phyloP scores from a whole-genome alignment of 371 early-diverging fungal species.

The Zopfochytrium polystomum region DNA sequence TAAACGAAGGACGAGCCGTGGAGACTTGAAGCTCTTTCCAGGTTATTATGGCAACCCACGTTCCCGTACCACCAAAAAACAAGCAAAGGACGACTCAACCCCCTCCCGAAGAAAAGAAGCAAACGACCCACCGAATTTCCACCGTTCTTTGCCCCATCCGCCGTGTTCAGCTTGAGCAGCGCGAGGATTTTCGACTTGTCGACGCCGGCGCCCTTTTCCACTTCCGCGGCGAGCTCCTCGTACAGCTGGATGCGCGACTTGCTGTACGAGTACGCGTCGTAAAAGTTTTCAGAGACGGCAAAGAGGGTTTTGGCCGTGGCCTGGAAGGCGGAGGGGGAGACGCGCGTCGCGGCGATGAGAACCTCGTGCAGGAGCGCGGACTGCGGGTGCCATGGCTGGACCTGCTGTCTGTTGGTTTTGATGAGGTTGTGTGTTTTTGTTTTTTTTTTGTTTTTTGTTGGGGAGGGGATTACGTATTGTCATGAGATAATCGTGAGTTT shows the following conservation, averaged over 20 bases:
- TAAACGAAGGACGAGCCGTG: too few species aligned
- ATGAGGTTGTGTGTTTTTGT: too few species aligned
- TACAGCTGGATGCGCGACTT: conserved; percentile 51
- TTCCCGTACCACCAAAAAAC: too few species aligned
- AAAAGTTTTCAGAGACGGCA: conserved; percentile 59
- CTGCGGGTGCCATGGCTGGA: conserved; percentile 82
- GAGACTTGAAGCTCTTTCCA: too few species aligned
- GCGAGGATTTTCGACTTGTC: neutral
- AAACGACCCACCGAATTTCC: too few species aligned
- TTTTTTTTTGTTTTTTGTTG: too few species aligned
- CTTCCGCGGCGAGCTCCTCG: conserved; percentile 52
- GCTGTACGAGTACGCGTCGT: conserved; percentile 64
- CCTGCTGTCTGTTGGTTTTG: conserved; percentile 75
- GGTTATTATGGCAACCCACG: too few species aligned
- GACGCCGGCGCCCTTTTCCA: conserved; percentile 30
- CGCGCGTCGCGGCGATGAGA: conserved; percentile 70
- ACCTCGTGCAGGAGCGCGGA: conserved; percentile 76
- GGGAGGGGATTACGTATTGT: too few species aligned
- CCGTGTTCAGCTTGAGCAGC: conserved; percentile 5
- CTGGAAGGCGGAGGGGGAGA: conserved; percentile 58
- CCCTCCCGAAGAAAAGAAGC: too few species aligned
- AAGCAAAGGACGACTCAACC: too few species aligned
- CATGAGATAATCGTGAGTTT: too few species aligned
- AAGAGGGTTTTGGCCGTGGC: conserved; percentile 59
- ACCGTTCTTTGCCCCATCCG: conserved; percentile 24